Percentiles rank a stretch among this genome's conserved stretches.
Conservation (phyloP, 257 asterid genomes). For the Handroanthus guayacan region DNA sequence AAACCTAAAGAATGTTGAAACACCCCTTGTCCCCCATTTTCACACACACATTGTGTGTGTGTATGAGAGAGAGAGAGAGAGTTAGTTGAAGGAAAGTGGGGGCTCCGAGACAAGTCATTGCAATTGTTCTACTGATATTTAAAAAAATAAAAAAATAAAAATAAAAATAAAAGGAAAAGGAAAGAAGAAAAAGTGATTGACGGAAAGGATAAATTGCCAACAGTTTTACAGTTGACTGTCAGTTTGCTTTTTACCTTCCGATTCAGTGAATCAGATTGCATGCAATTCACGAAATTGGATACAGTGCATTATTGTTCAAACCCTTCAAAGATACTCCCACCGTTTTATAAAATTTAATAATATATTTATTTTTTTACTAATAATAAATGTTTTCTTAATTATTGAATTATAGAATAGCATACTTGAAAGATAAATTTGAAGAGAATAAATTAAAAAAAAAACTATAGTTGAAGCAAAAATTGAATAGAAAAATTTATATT, state of each 20-base stretch:
- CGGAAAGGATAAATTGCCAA: constrained; percentile 14
- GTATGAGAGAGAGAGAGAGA: background rate
- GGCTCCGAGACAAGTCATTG: constrained; percentile 32
- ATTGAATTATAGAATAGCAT: too few species aligned
- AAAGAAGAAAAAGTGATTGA: background rate
- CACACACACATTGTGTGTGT: background rate
- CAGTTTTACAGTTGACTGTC: constrained; percentile 38
- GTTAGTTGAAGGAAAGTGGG: background rate
- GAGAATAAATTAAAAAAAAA: too few species aligned
- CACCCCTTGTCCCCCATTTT: too few species aligned
- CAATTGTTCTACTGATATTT: constrained; percentile 27
- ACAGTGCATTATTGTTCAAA: background rate
- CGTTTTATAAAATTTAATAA: too few species aligned
- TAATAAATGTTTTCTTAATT: too few species aligned
- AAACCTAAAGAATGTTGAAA: too few species aligned
- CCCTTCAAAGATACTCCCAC: background rate
- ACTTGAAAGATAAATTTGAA: too few species aligned
- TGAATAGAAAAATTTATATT: too few species aligned
- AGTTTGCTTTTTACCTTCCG: constrained; percentile 15
- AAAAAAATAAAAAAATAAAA: too few species aligned
- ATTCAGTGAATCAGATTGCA: constrained; percentile 41
- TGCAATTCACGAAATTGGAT: constrained; percentile 2
- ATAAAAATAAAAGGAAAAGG: background rate
- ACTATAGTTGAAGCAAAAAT: too few species aligned
- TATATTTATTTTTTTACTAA: too few species aligned